Base-by-base conservation (phyloP, 2,329 filamentous ascomycete genomes). In the Purpureocillium takamizusanense region DNA sequence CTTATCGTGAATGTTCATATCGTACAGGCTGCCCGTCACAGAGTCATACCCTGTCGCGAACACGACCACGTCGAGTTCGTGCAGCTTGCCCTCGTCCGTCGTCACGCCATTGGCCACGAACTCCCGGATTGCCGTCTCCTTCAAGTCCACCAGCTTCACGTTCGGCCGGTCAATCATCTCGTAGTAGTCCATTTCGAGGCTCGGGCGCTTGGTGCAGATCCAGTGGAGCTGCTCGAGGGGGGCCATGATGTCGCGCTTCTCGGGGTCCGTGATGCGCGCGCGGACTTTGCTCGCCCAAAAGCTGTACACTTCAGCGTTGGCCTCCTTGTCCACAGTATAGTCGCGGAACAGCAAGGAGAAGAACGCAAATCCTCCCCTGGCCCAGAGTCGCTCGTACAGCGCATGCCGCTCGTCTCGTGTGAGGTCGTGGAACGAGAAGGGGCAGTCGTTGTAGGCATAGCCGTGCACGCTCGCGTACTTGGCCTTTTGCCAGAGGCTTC, bases 211-310 rank as follows among this genome's bases (percentile, higher is more conserved):
- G 7, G 59, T 61, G 3, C 63, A 69, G 43, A 67, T 72, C 2
- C 60, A 56, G 33, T 72, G 65, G 3, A 62, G 65, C 30, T 60
- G 63, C 27, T 66, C 52, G 15, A 55, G 44, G 0, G 73, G 73
- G 0, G 66, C 69, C 4, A 77, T 54, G 4, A 71, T 48, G 10
- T 68, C 63, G 10, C 55, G 50, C 36, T 67, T 65, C 8, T 51
- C 51, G 1, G 66, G 62, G 42, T 75, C 62, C 3, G 57, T 56
- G 38, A 76, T 57, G 2, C 71, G 57, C 7, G 51, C 52, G 2
- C 65, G 53, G 1, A 61, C 60, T 45, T 70, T 71, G 21, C 53
- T 56, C 1, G 53, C 56, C 65, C 70, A 74, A 50, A 72, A 75
- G 3, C 67, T 54, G 43, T 73, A 75, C 1, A 61, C 53, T 3